phyloP scores from a whole-genome alignment of 208 protist genomes.

The Trichomonas vaginalis region DNA sequence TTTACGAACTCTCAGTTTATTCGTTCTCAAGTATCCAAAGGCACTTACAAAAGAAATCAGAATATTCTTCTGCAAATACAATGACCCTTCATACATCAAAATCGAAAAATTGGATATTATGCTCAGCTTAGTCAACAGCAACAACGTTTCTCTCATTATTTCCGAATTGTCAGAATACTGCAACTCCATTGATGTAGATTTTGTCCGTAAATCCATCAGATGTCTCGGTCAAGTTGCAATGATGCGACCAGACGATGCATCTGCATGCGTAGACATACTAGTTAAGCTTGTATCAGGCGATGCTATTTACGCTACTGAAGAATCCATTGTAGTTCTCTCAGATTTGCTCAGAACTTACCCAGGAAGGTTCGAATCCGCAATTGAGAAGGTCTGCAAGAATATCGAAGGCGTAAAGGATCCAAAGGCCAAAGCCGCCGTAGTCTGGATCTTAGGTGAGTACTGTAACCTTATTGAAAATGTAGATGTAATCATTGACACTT shows the following conservation, averaged over 20 bases:
- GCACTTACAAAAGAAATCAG: conserved; percentile 40
- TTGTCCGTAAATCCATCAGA: conserved; percentile 80
- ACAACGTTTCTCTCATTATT: conserved; percentile 62
- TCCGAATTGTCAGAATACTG: conserved; percentile 75
- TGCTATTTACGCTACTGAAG: conserved; percentile 79
- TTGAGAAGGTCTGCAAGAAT: conserved; percentile 60
- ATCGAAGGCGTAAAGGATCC: conserved; percentile 43
- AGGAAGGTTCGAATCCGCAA: conserved; percentile 33
- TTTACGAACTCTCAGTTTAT: conserved; percentile 88
- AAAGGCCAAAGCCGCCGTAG: neutral
- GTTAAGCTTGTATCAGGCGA: conserved; percentile 59
- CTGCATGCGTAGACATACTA: conserved; percentile 67
- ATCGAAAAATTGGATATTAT: conserved; percentile 87
- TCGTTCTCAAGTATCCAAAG: conserved; percentile 69
- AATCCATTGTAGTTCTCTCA: conserved; percentile 79
- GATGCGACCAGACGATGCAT: conserved; percentile 72
- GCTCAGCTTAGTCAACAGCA: conserved; percentile 59
- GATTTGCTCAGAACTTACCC: conserved; percentile 82
- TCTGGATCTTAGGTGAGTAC: conserved; percentile 55
- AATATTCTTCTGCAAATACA: conserved; percentile 89
- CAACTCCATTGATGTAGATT: conserved; percentile 79
- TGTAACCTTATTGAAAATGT: conserved; percentile 77
- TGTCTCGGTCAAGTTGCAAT: conserved; percentile 84
- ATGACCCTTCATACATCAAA: too few relatives aligned
- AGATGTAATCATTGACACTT: conserved; percentile 64